A percentile compares a stretch with the other conserved stretches of the same genome.
Evolutionary conservation across 257 asterid genomes (phyloP).

Genomic region (Thymus quinquecostatus): DNA sequence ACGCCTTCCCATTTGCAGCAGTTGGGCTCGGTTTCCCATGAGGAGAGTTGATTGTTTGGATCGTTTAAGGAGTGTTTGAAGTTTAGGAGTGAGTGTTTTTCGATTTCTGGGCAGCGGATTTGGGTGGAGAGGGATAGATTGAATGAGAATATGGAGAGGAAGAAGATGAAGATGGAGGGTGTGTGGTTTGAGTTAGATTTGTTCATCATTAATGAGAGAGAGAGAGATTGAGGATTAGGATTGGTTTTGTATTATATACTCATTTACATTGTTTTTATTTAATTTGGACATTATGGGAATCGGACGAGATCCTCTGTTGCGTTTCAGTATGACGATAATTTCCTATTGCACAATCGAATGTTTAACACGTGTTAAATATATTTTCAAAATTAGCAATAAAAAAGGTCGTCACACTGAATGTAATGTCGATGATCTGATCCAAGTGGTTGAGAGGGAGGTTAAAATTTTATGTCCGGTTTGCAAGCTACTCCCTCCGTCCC

Average conservation of each 20-base stretch:
- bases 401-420: too few species aligned
- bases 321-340: too few species aligned
- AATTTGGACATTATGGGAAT: too few species aligned
- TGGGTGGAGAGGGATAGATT: not conserved
- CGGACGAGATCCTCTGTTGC: too few species aligned
- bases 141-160: not conserved
- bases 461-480: too few species aligned
- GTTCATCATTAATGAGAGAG: not conserved
- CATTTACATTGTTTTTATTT: not conserved
- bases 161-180: not conserved
- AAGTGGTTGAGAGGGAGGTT: too few species aligned
- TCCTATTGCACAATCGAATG: too few species aligned
- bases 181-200: not conserved
- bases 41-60: conserved; percentile 13
- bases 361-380: too few species aligned
- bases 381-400: too few species aligned
- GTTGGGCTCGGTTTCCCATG: conserved; percentile 20
- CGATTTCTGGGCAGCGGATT: conserved; percentile 9
- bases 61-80: conserved; percentile 20
- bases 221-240: not conserved
- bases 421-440: too few species aligned
- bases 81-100: conserved; percentile 31
- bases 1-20: conserved; percentile 34
- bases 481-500: too few species aligned
- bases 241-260: too few species aligned